These are phyloP conservation scores for Dendrocalamus latiflorus DNA, from an alignment of 202 grass and related monocot genomes.

Conservation along the genomic window DNA sequence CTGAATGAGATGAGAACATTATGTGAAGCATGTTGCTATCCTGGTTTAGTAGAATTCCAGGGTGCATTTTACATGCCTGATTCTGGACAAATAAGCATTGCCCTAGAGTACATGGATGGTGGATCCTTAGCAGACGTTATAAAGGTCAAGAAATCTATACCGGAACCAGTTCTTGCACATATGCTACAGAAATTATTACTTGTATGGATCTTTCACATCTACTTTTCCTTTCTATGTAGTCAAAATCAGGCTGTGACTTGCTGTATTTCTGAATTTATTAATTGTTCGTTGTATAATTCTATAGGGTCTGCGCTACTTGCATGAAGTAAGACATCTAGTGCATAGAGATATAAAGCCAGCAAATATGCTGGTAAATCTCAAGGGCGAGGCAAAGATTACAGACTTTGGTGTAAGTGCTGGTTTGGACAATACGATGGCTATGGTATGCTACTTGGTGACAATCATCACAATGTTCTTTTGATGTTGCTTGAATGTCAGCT, in stretches of 20 bases:
- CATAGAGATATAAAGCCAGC: slow-evolving; percentile 99
- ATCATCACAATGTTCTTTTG: slow-evolving; percentile 12
- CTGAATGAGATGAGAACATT: slow-evolving; percentile 95
- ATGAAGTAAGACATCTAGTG: slow-evolving; percentile 82
- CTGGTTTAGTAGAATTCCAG: slow-evolving; percentile 88
- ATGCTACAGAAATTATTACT: slow-evolving; percentile 72
- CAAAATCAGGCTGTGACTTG: neutral
- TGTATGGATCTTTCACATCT: slow-evolving; percentile 49
- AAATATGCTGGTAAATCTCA: slow-evolving; percentile 92
- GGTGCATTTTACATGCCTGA: slow-evolving; percentile 90
- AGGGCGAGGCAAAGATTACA: slow-evolving; percentile 81
- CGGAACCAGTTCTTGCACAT: slow-evolving; percentile 74
- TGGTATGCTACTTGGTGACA: slow-evolving; percentile 59
- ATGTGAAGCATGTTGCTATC: slow-evolving; percentile 81
- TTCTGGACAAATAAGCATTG: slow-evolving; percentile 95
- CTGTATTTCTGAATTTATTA: slow-evolving; percentile 22
- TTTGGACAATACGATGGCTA: slow-evolving; percentile 93
- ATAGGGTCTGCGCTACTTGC: slow-evolving; percentile 84
- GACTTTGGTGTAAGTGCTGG: slow-evolving; percentile 92
- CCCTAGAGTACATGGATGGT: slow-evolving; percentile 97
- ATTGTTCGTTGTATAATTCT: slow-evolving; percentile 28
- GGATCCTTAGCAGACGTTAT: slow-evolving; percentile 92
- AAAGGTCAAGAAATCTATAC: slow-evolving; percentile 70
- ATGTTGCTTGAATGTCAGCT: slow-evolving; percentile 7
- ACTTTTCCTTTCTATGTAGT: slow-evolving; percentile 12